Evolutionary conservation across 176 grass and related monocot genomes (phyloP).

Genomic region (Cocos nucifera): DNA sequence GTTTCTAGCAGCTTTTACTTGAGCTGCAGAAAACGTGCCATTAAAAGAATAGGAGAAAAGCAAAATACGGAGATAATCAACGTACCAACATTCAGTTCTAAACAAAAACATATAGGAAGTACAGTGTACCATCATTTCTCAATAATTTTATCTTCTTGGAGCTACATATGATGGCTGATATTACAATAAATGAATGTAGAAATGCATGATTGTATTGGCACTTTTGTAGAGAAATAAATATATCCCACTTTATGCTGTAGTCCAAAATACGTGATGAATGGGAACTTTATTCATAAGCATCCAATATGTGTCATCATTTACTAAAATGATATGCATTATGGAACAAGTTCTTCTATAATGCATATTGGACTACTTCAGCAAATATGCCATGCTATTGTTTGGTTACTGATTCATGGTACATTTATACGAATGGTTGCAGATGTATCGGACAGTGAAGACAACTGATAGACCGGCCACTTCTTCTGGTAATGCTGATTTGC

Average conservation of each 20-base stretch:
- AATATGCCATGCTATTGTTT: no score
- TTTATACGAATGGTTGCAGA: constrained; percentile 31
- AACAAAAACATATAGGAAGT: constrained; percentile 21
- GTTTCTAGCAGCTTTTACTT: constrained; percentile 7
- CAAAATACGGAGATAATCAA: neutral
- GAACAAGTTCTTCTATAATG: no score
- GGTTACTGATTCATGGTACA: no score
- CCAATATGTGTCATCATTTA: no score
- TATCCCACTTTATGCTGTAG: no score
- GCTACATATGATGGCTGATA: constrained; percentile 14
- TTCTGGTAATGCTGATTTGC: constrained; percentile 25
- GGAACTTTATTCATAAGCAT: no score
- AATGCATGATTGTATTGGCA: constrained; percentile 12
- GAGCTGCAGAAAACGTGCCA: constrained; percentile 10
- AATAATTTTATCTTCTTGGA: constrained; percentile 54
- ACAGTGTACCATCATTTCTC: constrained; percentile 56
- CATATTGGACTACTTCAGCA: no score
- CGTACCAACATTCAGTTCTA: neutral
- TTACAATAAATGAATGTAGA: constrained; percentile 34
- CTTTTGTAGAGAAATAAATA: neutral
- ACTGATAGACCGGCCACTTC: constrained; percentile 55
- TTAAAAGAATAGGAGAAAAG: constrained; percentile 20
- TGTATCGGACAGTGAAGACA: constrained; percentile 95
- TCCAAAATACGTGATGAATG: no score
- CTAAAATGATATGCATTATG: no score